These are phyloP conservation scores for Komagataella phaffii DNA, from an alignment of 805 yeast genomes.

Conservation along the genomic window DNA sequence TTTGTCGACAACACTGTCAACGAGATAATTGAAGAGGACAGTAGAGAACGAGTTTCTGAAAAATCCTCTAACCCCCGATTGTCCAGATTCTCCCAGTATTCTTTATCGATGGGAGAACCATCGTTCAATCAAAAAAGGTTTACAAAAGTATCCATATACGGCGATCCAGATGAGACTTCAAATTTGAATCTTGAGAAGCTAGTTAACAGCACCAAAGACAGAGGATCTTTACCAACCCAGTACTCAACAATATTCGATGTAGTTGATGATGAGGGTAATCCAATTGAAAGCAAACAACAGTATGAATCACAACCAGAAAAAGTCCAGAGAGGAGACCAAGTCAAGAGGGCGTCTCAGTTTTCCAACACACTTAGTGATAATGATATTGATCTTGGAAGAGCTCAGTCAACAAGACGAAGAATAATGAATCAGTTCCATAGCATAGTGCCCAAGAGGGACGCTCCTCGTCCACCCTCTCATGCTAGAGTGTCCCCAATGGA, in stretches of 20 bases:
- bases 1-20: constrained; percentile 9
- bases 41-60: not conserved
- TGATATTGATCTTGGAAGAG: not conserved
- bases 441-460: not conserved
- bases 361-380: not conserved
- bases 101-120: constrained; percentile 6
- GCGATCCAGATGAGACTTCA: constrained; percentile 4
- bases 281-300: not conserved
- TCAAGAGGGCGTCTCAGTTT: not conserved
- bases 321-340: not conserved
- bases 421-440: not conserved
- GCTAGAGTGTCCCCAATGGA: not conserved
- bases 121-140: constrained; percentile 1
- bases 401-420: not conserved
- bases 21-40: not conserved
- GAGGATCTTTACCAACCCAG: not conserved
- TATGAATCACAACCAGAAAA: not conserved
- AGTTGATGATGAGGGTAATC: not conserved
- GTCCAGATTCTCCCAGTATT: constrained; percentile 3
- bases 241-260: not conserved
- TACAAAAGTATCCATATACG: constrained; percentile 5
- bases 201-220: not conserved
- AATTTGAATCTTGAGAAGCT: not conserved
- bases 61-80: not conserved
- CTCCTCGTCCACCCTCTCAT: not conserved